Conservation (phyloP, 768 basidiomycete species). For the Tylopilus balloui region DNA sequence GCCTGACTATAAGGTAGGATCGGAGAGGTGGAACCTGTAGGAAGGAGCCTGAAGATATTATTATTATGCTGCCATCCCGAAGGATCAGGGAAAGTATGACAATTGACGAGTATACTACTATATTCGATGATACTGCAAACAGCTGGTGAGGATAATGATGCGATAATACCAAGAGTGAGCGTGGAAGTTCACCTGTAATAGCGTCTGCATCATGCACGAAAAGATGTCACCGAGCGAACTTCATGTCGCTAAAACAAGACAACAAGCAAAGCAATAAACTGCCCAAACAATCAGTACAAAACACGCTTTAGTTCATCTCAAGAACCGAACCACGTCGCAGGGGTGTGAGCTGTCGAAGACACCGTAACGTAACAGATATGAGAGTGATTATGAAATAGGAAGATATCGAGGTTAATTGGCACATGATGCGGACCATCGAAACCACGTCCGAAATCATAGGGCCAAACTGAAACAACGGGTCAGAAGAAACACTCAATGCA, state of each 20-base stretch:
- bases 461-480: constrained; percentile 12
- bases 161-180: not conserved
- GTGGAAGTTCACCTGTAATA: not conserved
- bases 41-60: too few species aligned
- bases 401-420: constrained; percentile 13
- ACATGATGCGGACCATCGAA: constrained; percentile 12
- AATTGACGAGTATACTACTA: constrained; percentile 1
- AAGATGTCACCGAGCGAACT: not conserved
- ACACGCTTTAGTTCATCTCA: too few species aligned
- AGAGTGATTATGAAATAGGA: constrained; percentile 12
- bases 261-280: constrained; percentile 4
- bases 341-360: constrained; percentile 1
- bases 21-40: not conserved
- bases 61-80: too few species aligned
- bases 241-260: constrained; percentile 5
- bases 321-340: constrained; percentile 9
- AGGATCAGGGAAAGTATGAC: not conserved
- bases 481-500: not conserved
- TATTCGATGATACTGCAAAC: constrained; percentile 3
- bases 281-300: not conserved
- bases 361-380: constrained; percentile 1
- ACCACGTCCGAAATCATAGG: constrained; percentile 23
- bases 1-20: not conserved
- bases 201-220: not conserved
- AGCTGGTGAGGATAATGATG: not conserved